Evolutionary conservation across 352 stramenopile species (phyloP).

Genomic region (Halophytophthora batemanensis): DNA sequence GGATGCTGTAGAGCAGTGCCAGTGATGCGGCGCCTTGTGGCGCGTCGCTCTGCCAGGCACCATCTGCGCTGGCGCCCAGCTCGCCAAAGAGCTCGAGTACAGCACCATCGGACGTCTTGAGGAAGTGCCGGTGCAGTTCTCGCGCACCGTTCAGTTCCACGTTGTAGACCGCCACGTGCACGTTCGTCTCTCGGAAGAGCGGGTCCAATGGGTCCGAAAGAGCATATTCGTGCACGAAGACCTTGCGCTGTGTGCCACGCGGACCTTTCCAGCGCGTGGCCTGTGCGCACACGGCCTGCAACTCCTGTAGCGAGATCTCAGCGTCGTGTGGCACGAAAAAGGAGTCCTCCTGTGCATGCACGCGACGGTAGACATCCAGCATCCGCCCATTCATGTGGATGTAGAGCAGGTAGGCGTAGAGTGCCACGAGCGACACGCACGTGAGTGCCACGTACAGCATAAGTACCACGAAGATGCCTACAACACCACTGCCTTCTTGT

Average conservation of each 20-base stretch:
- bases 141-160: constrained; percentile 48
- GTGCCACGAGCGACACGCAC: constrained; percentile 41
- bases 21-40: constrained; percentile 29
- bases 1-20: constrained; percentile 49
- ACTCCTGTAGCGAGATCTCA: constrained; percentile 74
- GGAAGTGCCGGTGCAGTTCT: constrained; percentile 85
- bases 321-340: constrained; percentile 90
- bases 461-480: constrained; percentile 73
- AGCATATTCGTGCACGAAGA: constrained; percentile 82
- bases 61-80: constrained; percentile 29
- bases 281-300: constrained; percentile 59
- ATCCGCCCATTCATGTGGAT: constrained; percentile 90
- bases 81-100: constrained; percentile 88
- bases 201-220: constrained; percentile 68
- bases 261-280: constrained; percentile 65
- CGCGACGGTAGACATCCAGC: constrained; percentile 81
- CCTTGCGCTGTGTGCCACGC: constrained; percentile 56
- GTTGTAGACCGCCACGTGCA: constrained; percentile 84
- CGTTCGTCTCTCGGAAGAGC: constrained; percentile 58
- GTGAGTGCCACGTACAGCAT: constrained; percentile 73
- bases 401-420: constrained; percentile 83
- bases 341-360: constrained; percentile 61
- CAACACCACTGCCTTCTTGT: constrained; percentile 72
- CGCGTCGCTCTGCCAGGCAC: constrained; percentile 38
- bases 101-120: constrained; percentile 76